phyloP scores from a whole-genome alignment of 768 basidiomycete species.

The Agrocybe praecox region DNA sequence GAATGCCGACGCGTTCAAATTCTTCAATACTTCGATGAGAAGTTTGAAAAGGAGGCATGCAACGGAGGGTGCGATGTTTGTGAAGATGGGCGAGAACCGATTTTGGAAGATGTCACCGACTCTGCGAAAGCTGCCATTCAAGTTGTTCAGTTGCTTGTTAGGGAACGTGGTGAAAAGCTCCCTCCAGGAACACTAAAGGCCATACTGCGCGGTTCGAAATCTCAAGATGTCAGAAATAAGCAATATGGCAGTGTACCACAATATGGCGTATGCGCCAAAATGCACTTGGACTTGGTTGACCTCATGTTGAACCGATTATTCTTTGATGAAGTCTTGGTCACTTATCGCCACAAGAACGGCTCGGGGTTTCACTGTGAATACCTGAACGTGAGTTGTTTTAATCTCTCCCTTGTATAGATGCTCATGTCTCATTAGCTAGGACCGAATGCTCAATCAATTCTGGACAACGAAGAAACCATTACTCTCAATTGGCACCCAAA shows the following conservation, averaged over 20 bases:
- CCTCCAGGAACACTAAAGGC: constrained; percentile 63
- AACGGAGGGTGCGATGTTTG: constrained; percentile 85
- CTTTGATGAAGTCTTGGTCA: constrained; percentile 48
- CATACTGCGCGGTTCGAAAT: constrained; percentile 68
- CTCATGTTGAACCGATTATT: constrained; percentile 63
- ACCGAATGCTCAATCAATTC: constrained; percentile 27
- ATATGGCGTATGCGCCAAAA: constrained; percentile 56
- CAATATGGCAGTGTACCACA: constrained; percentile 47
- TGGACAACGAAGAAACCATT: constrained; percentile 23
- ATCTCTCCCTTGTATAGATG: not conserved
- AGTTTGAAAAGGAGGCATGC: constrained; percentile 71
- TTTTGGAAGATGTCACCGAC: constrained; percentile 61
- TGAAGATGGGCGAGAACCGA: constrained; percentile 43
- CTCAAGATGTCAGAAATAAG: constrained; percentile 43
- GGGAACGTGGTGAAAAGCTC: constrained; percentile 45
- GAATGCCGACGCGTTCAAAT: constrained; percentile 88
- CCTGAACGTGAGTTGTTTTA: constrained; percentile 41
- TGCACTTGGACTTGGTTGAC: constrained; percentile 59
- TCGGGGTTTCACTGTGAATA: constrained; percentile 56
- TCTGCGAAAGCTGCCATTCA: constrained; percentile 57
- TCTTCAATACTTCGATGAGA: constrained; percentile 88
- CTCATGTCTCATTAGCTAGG: constrained; percentile 35
- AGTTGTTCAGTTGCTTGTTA: constrained; percentile 50
- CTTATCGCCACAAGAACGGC: constrained; percentile 43
- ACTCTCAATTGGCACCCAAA: constrained; percentile 36